phyloP scores from a whole-genome alignment of 2,329 filamentous ascomycete species.

The Pseudocercospora cruenta region DNA sequence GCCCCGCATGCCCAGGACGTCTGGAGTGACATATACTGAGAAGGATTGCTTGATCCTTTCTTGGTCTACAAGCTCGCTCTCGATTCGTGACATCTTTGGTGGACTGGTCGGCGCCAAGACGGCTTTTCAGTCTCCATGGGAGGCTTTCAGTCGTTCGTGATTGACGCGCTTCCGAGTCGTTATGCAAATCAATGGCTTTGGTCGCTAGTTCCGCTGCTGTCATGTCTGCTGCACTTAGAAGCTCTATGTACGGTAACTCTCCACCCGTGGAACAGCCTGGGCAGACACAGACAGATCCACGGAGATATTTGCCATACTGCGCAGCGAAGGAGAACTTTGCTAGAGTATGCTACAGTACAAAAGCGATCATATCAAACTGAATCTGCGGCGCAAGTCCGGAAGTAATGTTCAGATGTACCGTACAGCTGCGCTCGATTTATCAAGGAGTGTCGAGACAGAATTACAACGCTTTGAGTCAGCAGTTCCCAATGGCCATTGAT shows the following conservation, averaged over 20 bases:
- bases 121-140: too few species aligned
- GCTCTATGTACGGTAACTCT: not conserved
- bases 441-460: not conserved
- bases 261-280: not conserved
- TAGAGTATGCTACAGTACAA: not conserved
- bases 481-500: slow-evolving; percentile 14
- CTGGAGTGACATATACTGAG: too few species aligned
- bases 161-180: too few species aligned
- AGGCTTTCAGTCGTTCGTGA: too few species aligned
- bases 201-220: not conserved
- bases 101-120: too few species aligned
- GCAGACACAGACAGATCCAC: not conserved
- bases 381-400: not conserved
- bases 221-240: not conserved
- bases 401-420: not conserved
- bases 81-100: too few species aligned
- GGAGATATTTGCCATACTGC: not conserved
- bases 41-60: too few species aligned
- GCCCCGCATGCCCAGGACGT: too few species aligned
- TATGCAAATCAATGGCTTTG: too few species aligned
- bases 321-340: not conserved
- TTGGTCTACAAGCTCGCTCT: too few species aligned
- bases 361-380: not conserved
- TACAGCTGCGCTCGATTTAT: not conserved
- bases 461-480: not conserved